phyloP scores from a whole-genome alignment of 768 basidiomycete species.

The Boletus rubroflammeus region DNA sequence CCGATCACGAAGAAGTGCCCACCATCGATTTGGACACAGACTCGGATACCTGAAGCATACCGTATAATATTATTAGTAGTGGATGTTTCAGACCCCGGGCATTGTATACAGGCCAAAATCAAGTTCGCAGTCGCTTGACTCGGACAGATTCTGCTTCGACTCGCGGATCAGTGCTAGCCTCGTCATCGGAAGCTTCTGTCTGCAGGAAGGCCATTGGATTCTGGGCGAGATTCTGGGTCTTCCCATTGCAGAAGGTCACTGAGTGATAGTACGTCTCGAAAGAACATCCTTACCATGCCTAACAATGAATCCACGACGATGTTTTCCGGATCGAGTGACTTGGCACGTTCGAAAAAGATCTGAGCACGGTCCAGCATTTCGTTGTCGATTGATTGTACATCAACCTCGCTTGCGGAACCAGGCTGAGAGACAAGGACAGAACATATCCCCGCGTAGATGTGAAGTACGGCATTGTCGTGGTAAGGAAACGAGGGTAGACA shows the following conservation, averaged over 20 bases:
- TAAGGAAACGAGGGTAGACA: conserved; percentile 88
- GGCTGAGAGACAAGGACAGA: conserved; percentile 59
- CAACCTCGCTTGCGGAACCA: conserved; percentile 1
- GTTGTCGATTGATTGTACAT: conserved; percentile 29
- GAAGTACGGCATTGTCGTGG: conserved; percentile 74
- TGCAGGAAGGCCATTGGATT: conserved; percentile 2
- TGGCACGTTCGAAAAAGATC: conserved; percentile 63
- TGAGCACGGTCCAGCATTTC: conserved; percentile 48
- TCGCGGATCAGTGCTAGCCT: conserved; percentile 13
- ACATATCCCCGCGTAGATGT: conserved; percentile 79
- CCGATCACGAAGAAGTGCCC: conserved; percentile 76
- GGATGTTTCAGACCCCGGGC: neutral
- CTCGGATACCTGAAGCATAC: conserved; percentile 46
- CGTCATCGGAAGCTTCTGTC: conserved; percentile 37
- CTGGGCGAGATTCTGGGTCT: conserved; percentile 27
- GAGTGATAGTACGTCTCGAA: neutral
- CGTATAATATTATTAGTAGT: neutral
- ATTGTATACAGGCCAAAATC: neutral
- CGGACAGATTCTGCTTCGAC: neutral
- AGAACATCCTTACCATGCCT: conserved; percentile 40
- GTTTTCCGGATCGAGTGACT: conserved; percentile 55
- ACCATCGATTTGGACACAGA: conserved; percentile 76
- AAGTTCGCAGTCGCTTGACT: conserved; percentile 17
- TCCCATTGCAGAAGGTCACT: neutral
- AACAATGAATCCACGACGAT: conserved; percentile 51